Evolutionary conservation across 176 grass and related monocot genomes (phyloP), one percentile per base, ranked within the genome.

Genomic region (Cenchrus fungigraminus): DNA sequence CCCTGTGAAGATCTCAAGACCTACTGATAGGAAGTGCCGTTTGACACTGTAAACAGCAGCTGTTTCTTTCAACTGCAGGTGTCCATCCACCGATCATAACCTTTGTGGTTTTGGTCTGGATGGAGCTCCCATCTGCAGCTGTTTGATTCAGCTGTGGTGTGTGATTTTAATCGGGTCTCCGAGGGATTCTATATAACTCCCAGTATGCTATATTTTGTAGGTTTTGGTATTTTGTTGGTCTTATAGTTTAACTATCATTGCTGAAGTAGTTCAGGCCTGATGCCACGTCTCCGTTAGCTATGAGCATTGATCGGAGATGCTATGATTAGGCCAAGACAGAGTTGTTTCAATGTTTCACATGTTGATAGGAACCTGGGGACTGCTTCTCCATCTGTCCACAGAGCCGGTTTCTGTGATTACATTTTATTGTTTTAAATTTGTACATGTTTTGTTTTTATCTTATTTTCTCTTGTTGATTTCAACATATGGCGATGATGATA

Each of bases 1-100:
- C 80, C 86, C 76, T 5, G 31, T 84, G 86, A 95, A 16, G 95
- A 95, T 13, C 31, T 40, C n/a, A 77, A 72, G 87, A 82, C 94
- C 79, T 86, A 86, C 84, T 56, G 91, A 97, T 95, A 98, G 92
- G 92, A 95, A 98, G 92, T 90, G 92, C 92, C 91, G 91, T 92
- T 93, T 74, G 91, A 97, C 91, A 94, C 65, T 79, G 32, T 76
- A 81, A 87, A 67, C 79, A 87, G 51, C 94, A 92, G 87, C 37
- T 85, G 79, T 25, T 25, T 76, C 44, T 61, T n/a, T 15, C 62
- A 22, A 53, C 42, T 85, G 65, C 70, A 84, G 75, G 12, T 64
- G 45, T 49, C 76, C 86, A 57, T 75, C 74, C n/a, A 61, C 88
- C 85, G 43, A 54, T 11, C 83, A 79, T 74, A 65, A 86, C 65